Evolutionary conservation across 1,139 yeast genomes (phyloP).

Genomic region (Candida mesenterica): DNA sequence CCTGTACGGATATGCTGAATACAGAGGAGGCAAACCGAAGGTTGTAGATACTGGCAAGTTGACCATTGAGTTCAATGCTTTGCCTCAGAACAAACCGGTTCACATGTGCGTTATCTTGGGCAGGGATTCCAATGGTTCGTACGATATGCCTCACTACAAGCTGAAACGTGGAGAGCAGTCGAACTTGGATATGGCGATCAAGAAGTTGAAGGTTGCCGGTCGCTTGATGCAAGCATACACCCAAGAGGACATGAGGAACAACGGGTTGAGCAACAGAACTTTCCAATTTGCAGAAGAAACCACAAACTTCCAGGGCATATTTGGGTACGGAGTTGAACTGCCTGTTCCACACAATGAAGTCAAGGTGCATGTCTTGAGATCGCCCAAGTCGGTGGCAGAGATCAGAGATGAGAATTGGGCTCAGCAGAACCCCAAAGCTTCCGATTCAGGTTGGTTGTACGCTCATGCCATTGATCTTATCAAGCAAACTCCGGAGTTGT

Average conservation of each 20-base stretch:
- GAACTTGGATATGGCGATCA: constrained; percentile 69
- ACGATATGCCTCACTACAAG: constrained; percentile 69
- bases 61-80: constrained; percentile 53
- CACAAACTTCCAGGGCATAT: constrained; percentile 28
- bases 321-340: constrained; percentile 35
- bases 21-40: constrained; percentile 17
- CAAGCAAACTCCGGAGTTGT: constrained; percentile 31
- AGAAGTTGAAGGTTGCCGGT: constrained; percentile 79
- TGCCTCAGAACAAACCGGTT: constrained; percentile 70
- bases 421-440: constrained; percentile 79
- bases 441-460: constrained; percentile 71
- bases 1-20: constrained; percentile 30
- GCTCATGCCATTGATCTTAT: constrained; percentile 78
- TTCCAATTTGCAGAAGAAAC: constrained; percentile 77
- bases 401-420: constrained; percentile 78
- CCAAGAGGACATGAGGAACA: constrained; percentile 81
- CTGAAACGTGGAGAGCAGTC: constrained; percentile 58
- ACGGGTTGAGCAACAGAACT: constrained; percentile 77
- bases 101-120: constrained; percentile 80
- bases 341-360: constrained; percentile 59
- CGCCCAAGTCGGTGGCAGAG: constrained; percentile 66
- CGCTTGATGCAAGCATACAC: constrained; percentile 93
- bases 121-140: constrained; percentile 67
- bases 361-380: constrained; percentile 71
- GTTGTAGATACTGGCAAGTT: constrained; percentile 27